Percentiles rank a stretch among this genome's conserved stretches.
Evolutionary conservation across 1,284 basidiomycete species (phyloP).

Genomic region (Microstroma glucosiphilum): DNA sequence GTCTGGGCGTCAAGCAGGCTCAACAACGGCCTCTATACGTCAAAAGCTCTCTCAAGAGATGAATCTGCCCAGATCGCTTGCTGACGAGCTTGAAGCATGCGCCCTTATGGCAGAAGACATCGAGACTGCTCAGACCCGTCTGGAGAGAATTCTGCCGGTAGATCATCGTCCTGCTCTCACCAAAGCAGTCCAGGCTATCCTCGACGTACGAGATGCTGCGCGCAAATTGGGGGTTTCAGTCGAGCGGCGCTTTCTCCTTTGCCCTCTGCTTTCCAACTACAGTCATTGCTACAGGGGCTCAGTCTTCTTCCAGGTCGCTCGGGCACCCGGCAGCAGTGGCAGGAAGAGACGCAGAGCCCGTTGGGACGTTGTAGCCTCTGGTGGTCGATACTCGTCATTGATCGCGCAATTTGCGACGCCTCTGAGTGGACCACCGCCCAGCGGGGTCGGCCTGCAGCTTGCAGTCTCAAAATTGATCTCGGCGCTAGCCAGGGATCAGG

Average conservation of each 20-base stretch:
- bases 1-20: neutral
- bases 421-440: slow-evolving; percentile 56
- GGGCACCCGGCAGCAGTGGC: slow-evolving; percentile 56
- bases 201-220: slow-evolving; percentile 62
- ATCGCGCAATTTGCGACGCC: slow-evolving; percentile 61
- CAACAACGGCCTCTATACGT: slow-evolving; percentile 10
- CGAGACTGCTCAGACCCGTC: slow-evolving; percentile 21
- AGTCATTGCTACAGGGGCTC: slow-evolving; percentile 66
- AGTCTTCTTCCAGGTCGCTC: slow-evolving; percentile 67
- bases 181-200: slow-evolving; percentile 58
- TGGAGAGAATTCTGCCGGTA: slow-evolving; percentile 32
- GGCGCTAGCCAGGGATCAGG: slow-evolving; percentile 60
- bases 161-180: slow-evolving; percentile 37
- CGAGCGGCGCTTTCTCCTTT: slow-evolving; percentile 61
- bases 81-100: slow-evolving; percentile 45
- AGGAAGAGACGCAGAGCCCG: slow-evolving; percentile 53
- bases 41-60: slow-evolving; percentile 27
- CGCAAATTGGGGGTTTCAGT: slow-evolving; percentile 59
- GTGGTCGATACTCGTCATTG: slow-evolving; percentile 72
- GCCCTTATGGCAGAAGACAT: slow-evolving; percentile 28
- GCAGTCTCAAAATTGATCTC: slow-evolving; percentile 71
- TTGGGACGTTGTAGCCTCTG: slow-evolving; percentile 66
- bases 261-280: slow-evolving; percentile 61
- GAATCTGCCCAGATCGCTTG: slow-evolving; percentile 30
- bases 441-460: slow-evolving; percentile 69